A percentile compares a stretch with the other conserved stretches of the same genome.
Evolutionary conservation across 2,329 filamentous ascomycete species (phyloP).

Genomic region (Verticillium nonalfalfae): DNA sequence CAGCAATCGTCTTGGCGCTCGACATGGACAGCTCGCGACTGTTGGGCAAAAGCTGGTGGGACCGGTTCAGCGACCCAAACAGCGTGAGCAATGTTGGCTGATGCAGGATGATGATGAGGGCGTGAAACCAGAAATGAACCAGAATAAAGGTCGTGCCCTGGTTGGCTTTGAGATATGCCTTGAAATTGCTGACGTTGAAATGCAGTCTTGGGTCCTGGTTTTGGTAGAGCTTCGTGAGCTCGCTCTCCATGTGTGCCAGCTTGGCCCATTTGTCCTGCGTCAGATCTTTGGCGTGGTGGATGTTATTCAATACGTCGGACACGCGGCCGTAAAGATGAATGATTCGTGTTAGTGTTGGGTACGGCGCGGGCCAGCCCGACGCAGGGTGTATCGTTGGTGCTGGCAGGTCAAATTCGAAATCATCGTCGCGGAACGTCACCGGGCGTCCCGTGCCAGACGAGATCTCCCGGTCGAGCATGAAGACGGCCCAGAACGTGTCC

Average conservation of each 20-base stretch:
- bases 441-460: slow-evolving; percentile 81
- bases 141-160: slow-evolving; percentile 85
- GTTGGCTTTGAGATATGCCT: slow-evolving; percentile 71
- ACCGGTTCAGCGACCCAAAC: slow-evolving; percentile 52
- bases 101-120: slow-evolving; percentile 76
- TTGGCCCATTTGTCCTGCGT: slow-evolving; percentile 67
- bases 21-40: slow-evolving; percentile 80
- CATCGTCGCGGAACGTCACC: slow-evolving; percentile 76
- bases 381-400: slow-evolving; percentile 40
- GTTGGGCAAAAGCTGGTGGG: slow-evolving; percentile 69
- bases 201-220: slow-evolving; percentile 67
- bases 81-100: slow-evolving; percentile 77
- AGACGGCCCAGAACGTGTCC: slow-evolving; percentile 87
- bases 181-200: slow-evolving; percentile 83
- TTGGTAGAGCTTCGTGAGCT: slow-evolving; percentile 68
- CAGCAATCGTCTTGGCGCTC: slow-evolving; percentile 85
- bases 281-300: slow-evolving; percentile 66
- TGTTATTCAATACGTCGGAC: slow-evolving; percentile 78
- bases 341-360: slow-evolving; percentile 74
- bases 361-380: slow-evolving; percentile 69
- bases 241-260: slow-evolving; percentile 71
- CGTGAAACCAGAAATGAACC: slow-evolving; percentile 85
- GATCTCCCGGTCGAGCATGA: slow-evolving; percentile 80
- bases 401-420: slow-evolving; percentile 73
- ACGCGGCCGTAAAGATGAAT: slow-evolving; percentile 82